Evolutionary conservation across 1,284 basidiomycete species (phyloP).

Genomic region (Lignosus rhinocerotis): DNA sequence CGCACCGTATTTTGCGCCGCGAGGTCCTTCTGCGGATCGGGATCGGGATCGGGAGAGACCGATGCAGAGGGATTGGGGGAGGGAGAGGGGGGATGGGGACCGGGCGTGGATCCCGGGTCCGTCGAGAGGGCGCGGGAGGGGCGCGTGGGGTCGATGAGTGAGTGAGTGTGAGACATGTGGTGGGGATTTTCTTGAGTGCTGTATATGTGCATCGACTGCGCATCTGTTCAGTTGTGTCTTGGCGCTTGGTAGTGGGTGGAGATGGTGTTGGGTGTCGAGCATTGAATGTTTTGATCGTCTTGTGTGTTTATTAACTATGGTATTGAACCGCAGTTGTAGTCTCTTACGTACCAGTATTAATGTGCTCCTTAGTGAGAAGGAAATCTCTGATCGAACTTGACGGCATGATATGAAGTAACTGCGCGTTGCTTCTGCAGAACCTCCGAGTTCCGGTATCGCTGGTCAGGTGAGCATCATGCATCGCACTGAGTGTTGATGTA

Average conservation of each 20-base stretch:
- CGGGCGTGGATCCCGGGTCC: constrained; percentile 17
- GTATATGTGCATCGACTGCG: neutral
- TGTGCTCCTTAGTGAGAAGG: neutral
- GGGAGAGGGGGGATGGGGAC: constrained; percentile 20
- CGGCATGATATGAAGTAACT: too few species aligned
- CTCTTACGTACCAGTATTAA: constrained; percentile 2
- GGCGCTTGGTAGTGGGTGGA: neutral
- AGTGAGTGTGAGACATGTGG: neutral
- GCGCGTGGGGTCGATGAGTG: constrained; percentile 16
- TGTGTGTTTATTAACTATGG: constrained; percentile 2
- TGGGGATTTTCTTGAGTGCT: neutral
- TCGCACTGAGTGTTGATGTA: too few species aligned
- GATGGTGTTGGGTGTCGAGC: neutral
- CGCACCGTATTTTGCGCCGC: constrained; percentile 25
- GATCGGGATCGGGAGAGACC: constrained; percentile 33
- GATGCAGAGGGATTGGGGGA: constrained; percentile 16
- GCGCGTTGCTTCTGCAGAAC: too few species aligned
- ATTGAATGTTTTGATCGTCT: neutral
- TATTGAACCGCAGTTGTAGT: neutral
- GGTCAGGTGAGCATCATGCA: too few species aligned
- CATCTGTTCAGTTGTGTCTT: neutral
- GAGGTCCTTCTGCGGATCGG: constrained; percentile 49
- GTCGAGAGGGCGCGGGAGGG: constrained; percentile 18
- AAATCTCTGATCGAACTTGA: too few species aligned
- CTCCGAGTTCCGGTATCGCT: too few species aligned